Evolutionary conservation across 1,139 yeast genomes (phyloP).

Genomic region (Meyerozyma elateridarum): DNA sequence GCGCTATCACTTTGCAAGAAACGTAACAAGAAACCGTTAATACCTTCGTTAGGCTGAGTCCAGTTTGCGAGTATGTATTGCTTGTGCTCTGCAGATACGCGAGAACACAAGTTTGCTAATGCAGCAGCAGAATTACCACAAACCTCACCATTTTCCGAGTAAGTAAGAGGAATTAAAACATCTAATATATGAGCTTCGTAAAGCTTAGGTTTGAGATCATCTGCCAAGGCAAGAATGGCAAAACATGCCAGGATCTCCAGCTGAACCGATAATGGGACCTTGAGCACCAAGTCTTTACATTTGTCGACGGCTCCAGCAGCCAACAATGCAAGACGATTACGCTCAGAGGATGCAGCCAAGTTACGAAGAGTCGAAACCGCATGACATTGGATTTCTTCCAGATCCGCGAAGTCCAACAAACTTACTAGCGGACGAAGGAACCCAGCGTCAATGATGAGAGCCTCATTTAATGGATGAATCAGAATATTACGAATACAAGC

Average conservation of each 20-base stretch:
- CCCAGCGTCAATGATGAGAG: constrained; percentile 92
- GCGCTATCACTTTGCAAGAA: constrained; percentile 83
- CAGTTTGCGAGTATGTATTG: constrained; percentile 73
- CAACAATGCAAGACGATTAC: constrained; percentile 84
- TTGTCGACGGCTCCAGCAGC: constrained; percentile 96
- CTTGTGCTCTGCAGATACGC: constrained; percentile 72
- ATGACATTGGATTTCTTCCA: constrained; percentile 96
- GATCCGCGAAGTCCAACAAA: constrained; percentile 77
- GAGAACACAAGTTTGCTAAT: constrained; percentile 87
- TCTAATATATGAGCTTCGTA: constrained; percentile 82
- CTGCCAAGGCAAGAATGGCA: constrained; percentile 94
- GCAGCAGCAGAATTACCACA: constrained; percentile 99
- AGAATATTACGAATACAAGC: constrained; percentile 97
- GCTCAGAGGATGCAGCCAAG: constrained; percentile 91
- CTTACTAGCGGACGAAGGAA: constrained; percentile 86
- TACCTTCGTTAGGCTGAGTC: constrained; percentile 80
- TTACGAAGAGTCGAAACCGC: constrained; percentile 94
- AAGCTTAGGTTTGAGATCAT: constrained; percentile 83
- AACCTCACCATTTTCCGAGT: constrained; percentile 85
- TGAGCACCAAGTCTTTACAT: constrained; percentile 81
- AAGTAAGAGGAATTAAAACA: constrained; percentile 87
- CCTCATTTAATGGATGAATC: constrained; percentile 94
- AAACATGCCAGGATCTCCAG: constrained; percentile 96
- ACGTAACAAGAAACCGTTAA: constrained; percentile 74
- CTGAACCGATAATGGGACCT: constrained; percentile 84